These are phyloP conservation scores for Apiotrichum veenhuisii DNA, from an alignment of 1,284 basidiomycete species.

Conservation along the genomic window DNA sequence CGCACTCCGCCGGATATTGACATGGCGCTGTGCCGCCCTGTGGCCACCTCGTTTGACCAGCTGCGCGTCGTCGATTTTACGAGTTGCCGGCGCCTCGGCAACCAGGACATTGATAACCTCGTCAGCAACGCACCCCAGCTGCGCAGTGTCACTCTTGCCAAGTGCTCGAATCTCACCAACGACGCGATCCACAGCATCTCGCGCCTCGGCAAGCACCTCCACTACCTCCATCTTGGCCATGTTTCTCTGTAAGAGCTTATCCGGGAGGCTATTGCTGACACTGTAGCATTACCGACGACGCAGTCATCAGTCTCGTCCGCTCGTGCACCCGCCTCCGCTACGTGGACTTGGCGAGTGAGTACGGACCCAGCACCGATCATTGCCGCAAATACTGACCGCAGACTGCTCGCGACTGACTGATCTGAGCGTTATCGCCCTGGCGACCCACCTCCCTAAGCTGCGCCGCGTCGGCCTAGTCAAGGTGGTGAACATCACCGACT, in stretches of 20 bases:
- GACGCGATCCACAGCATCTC: slow-evolving; percentile 79
- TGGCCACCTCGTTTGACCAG: slow-evolving; percentile 59
- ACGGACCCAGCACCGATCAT: too few species aligned
- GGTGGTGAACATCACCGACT: slow-evolving; percentile 85
- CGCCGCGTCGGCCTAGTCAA: slow-evolving; percentile 93
- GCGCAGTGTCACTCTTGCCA: slow-evolving; percentile 86
- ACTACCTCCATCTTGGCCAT: slow-evolving; percentile 95
- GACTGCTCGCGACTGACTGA: slow-evolving; percentile 87
- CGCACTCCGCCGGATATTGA: not conserved
- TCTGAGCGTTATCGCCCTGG: slow-evolving; percentile 86
- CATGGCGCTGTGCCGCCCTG: slow-evolving; percentile 21
- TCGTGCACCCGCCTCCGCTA: slow-evolving; percentile 91
- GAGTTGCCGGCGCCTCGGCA: slow-evolving; percentile 73
- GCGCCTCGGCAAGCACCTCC: slow-evolving; percentile 81
- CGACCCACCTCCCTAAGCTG: slow-evolving; percentile 76
- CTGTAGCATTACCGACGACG: slow-evolving; percentile 78
- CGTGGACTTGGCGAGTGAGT: slow-evolving; percentile 91
- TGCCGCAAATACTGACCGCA: slow-evolving; percentile 39
- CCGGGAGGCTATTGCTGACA: not conserved
- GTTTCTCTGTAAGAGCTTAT: slow-evolving; percentile 56
- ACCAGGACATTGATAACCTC: slow-evolving; percentile 86
- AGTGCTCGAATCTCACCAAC: slow-evolving; percentile 84
- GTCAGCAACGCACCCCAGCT: slow-evolving; percentile 83
- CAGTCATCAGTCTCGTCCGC: slow-evolving; percentile 76
- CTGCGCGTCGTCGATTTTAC: slow-evolving; percentile 88